Percentiles rank a stretch among this genome's conserved stretches.
Evolutionary conservation across 2,329 filamentous ascomycete species (phyloP).

Genomic region (Monosporascus cannonballus): DNA sequence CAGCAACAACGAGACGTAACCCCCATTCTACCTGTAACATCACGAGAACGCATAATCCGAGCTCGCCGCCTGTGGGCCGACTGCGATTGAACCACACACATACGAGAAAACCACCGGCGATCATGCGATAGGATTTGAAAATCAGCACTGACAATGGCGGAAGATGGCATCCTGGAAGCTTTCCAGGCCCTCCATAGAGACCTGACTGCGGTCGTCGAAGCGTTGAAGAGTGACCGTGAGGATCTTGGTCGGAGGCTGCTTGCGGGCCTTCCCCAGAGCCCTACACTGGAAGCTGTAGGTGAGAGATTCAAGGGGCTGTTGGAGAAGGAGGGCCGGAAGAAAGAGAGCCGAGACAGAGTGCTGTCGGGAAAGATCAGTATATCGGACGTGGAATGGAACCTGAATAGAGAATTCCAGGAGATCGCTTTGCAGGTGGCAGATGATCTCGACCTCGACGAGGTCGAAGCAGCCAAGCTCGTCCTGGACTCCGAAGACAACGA

Average conservation of each 20-base stretch:
- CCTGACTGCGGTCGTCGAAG: slow-evolving; percentile 69
- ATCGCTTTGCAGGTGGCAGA: slow-evolving; percentile 76
- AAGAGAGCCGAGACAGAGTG: slow-evolving; percentile 66
- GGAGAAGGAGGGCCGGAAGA: slow-evolving; percentile 68
- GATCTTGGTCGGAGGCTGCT: slow-evolving; percentile 54
- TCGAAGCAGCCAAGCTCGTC: slow-evolving; percentile 73
- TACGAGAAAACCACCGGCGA: slow-evolving; percentile 12
- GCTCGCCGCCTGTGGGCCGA: slow-evolving; percentile 3
- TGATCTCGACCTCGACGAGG: slow-evolving; percentile 82
- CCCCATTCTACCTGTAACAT: too few species aligned
- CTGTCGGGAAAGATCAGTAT: slow-evolving; percentile 68
- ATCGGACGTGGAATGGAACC: slow-evolving; percentile 64
- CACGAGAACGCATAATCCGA: slow-evolving; percentile 1
- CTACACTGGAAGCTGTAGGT: slow-evolving; percentile 55
- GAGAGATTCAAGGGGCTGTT: slow-evolving; percentile 65
- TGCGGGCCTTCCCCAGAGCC: slow-evolving; percentile 14
- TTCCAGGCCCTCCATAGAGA: slow-evolving; percentile 83
- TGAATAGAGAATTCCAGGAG: slow-evolving; percentile 87
- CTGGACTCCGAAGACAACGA: slow-evolving; percentile 67
- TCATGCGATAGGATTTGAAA: slow-evolving; percentile 39
- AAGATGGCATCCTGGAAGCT: slow-evolving; percentile 65
- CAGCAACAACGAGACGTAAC: too few species aligned
- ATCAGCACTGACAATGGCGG: slow-evolving; percentile 55
- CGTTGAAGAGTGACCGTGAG: slow-evolving; percentile 53
- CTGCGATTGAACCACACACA: slow-evolving; percentile 5